Percentiles rank a stretch among this genome's conserved stretches.
These are phyloP conservation scores for Trichosporon sp. DNA, from an alignment of 1,284 basidiomycete species.

Conservation along the genomic window DNA sequence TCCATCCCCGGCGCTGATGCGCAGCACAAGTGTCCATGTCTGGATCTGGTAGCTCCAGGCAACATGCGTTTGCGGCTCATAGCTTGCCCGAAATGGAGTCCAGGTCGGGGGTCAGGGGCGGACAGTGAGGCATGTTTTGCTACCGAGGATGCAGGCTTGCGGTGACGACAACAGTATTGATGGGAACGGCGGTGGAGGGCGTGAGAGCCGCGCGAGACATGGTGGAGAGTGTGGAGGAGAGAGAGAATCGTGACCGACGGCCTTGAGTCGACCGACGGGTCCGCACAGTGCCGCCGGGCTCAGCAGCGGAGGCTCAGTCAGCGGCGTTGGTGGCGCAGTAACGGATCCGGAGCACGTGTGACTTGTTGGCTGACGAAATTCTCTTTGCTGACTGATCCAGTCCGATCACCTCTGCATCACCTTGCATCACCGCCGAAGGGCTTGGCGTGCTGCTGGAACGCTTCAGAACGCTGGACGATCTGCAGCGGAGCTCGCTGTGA, in stretches of 20 bases:
- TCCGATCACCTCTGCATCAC: neutral
- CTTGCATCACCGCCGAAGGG: neutral
- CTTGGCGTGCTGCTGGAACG: no score
- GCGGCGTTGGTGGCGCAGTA: neutral
- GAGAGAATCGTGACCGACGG: neutral
- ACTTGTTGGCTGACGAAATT: neutral
- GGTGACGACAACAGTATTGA: no score
- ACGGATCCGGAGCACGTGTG: neutral
- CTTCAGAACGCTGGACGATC: no score
- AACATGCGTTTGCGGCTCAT: no score
- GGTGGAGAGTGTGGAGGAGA: neutral
- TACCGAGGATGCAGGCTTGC: no score
- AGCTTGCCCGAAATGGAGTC: no score
- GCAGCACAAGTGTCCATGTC: no score
- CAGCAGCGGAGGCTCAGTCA: neutral
- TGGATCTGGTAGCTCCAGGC: no score
- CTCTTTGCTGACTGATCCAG: neutral
- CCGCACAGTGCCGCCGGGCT: conserved; percentile 2
- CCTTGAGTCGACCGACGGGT: neutral
- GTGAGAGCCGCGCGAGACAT: neutral
- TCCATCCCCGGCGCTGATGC: neutral
- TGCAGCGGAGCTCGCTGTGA: no score
- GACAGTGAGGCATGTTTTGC: no score
- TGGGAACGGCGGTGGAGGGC: no score
- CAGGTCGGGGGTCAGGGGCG: no score